Base-by-base conservation (phyloP, 495 filamentous ascomycete genomes). In the Lentithecium fluviatile region DNA sequence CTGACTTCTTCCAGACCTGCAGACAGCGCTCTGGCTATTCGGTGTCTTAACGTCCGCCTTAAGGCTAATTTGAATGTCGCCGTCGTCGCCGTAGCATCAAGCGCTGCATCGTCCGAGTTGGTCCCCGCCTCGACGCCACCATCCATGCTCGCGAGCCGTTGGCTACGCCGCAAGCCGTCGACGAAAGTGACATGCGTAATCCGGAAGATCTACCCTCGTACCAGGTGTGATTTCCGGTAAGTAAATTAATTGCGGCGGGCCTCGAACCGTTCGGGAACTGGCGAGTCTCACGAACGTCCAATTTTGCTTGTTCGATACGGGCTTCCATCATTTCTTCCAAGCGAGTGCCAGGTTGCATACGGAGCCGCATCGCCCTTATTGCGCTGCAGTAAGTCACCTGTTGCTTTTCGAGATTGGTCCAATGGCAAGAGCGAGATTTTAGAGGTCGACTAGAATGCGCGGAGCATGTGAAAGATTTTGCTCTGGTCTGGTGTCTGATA, bases 311-410 rank as follows among this genome's bases (percentile, higher is more conserved):
- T 20, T n/a, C 40, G 40, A 43, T 15, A 43, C 40, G 40, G 40
- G 15, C 13, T 43, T 43, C 19, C 45, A n/a, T 43, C 15, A n/a
- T 10, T 49, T 58, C 32, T 49, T 49, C 55, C 55, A 48, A 50
- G 45, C 45, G 50, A 46, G 32, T 12, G 26, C 21, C 19, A 1
- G 24, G 32, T 42, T 55, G 50, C 50, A 55, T 37, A 61, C 49
- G 58, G 58, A 61, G 58, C 58, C 58, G 58, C 58, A 61, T 47
- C 1, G 11, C n/a, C 49, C 57, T 52, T 60, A 60, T 60, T 60
- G 45, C 25, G 4, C 29, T 52, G 42, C 58, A 53, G 15, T 19
- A 38, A 54, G 25, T 11, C 19, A 42, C 15, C 10, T 40, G 6
- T 2, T 25, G 15, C 48, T 60, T 60, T 53, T 23, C 36, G 49